Evolutionary conservation across 345 rosid species (phyloP), one percentile per base, ranked within the genome.

Genomic region (Brassica nigra): DNA sequence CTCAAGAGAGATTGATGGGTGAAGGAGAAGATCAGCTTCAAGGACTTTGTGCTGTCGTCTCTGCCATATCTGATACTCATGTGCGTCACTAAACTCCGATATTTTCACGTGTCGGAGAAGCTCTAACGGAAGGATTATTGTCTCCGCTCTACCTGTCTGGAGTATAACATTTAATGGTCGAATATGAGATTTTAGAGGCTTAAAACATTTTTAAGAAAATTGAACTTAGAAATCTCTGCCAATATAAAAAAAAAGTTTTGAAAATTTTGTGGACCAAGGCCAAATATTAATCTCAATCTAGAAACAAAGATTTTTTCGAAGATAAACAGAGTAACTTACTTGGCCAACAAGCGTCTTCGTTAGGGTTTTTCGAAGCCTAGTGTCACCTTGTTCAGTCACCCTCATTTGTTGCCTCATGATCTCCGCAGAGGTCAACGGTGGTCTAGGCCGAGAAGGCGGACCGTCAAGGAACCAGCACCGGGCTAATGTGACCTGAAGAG

Each of bases 391-490:
- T 86, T 95, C 99, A 16, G 96, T 89, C 9, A 95, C 98, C 73
- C 83, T 76, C 99, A 93, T 93, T 49, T 95, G 98, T 74, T 87
- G 86, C 79, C 95, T 90, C 97, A 95, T 93, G 65, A 95, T 88
- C 89, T 95, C 99, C 0, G 96, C 99, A 4, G 96, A 90, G 1
- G 98, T 93, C 70, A 91, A 67, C 0, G 95, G 99, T 75, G 98
- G 66, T 68, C 89, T 75, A 1, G 93, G 88, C 58, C 94, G 84
- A 36, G 83, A 44, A 9, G 75, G 37, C 3, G 83, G 27, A 86
- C 74, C 5, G 92, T 91, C 20, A 80, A 66, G 82, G 82, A 87
- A 8, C 83, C 86, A 1, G 63, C 15, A 0, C 55, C 81, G 0
- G 87, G 80, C 88, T 83, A 4, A 77, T 23, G 34, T 76, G 80